phyloP scores from a whole-genome alignment of 2,329 filamentous ascomycete genomes.

The Neonectria coccinea region DNA sequence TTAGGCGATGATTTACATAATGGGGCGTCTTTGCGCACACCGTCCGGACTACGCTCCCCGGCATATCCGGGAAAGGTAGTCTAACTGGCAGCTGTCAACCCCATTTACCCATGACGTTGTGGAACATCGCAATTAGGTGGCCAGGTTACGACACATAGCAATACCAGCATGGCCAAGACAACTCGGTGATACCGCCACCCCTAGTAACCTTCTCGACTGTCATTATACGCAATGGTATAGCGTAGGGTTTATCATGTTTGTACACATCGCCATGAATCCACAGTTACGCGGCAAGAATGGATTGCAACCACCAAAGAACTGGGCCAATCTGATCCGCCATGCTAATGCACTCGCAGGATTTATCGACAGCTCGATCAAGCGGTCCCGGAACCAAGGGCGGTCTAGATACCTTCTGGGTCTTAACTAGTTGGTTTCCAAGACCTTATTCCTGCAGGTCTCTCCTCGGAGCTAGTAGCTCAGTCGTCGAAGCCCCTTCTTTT shows the following conservation, averaged over 20 bases:
- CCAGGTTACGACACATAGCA: slow-evolving; percentile 4
- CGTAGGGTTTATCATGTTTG: slow-evolving; percentile 15
- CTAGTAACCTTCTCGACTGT: slow-evolving; percentile 5
- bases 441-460: slow-evolving; percentile 15
- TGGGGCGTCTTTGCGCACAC: slow-evolving; percentile 22
- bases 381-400: slow-evolving; percentile 19
- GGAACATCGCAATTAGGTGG: slow-evolving; percentile 4
- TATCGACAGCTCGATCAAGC: slow-evolving; percentile 12
- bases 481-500: slow-evolving; percentile 1
- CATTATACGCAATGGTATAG: slow-evolving; percentile 12
- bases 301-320: slow-evolving; percentile 2
- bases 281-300: slow-evolving; percentile 1
- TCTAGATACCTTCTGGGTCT: slow-evolving; percentile 16
- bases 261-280: slow-evolving; percentile 8
- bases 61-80: slow-evolving; percentile 2
- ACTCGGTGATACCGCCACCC: slow-evolving; percentile 2
- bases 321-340: slow-evolving; percentile 8
- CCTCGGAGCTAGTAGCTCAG: slow-evolving; percentile 15
- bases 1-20: slow-evolving; percentile 29
- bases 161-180: neutral
- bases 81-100: slow-evolving; percentile 15
- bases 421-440: slow-evolving; percentile 1
- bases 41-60: neutral
- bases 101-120: slow-evolving; percentile 16
- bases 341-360: slow-evolving; percentile 15